Percentiles rank a stretch among this genome's conserved stretches.
These are phyloP conservation scores for Verticillium klebahnii DNA, from an alignment of 2,329 filamentous ascomycete genomes.

Conservation along the genomic window DNA sequence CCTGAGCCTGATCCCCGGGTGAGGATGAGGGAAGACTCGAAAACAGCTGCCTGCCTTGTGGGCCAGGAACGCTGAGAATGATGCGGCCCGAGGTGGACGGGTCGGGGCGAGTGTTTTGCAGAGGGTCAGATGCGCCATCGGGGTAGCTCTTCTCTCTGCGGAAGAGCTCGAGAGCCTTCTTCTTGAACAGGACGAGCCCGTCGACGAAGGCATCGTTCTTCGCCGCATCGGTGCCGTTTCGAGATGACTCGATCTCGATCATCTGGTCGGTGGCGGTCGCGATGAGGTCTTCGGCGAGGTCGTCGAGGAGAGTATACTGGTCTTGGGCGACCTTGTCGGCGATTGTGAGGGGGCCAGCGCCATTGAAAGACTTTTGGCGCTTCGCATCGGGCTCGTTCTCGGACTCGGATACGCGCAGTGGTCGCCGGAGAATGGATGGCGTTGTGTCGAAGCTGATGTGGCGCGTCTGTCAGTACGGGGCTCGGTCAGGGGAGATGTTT, in stretches of 20 bases:
- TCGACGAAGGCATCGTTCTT: constrained; percentile 31
- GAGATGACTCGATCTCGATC: constrained; percentile 31
- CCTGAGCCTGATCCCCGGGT: neutral
- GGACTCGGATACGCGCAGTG: constrained; percentile 37
- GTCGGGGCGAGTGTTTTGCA: constrained; percentile 29
- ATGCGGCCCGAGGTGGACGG: constrained; percentile 33
- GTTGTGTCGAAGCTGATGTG: constrained; percentile 45
- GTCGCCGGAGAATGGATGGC: constrained; percentile 51
- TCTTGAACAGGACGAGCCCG: constrained; percentile 53
- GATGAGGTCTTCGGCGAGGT: constrained; percentile 56
- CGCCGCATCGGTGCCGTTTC: constrained; percentile 15
- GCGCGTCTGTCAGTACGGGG: neutral
- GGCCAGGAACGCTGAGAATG: constrained; percentile 72
- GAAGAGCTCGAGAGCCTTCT: constrained; percentile 58
- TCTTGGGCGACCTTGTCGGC: constrained; percentile 48
- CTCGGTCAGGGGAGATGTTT: neutral
- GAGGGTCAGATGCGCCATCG: constrained; percentile 25
- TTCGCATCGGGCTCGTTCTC: constrained; percentile 53
- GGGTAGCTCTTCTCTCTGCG: constrained; percentile 55
- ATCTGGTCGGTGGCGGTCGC: constrained; percentile 42
- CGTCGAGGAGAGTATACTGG: constrained; percentile 57
- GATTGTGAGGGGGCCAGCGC: constrained; percentile 36
- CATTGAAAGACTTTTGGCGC: constrained; percentile 52
- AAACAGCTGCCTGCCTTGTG: constrained; percentile 73
- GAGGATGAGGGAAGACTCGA: constrained; percentile 62